Base-by-base conservation (phyloP, 768 basidiomycete genomes). In the Lentinula edodes region DNA sequence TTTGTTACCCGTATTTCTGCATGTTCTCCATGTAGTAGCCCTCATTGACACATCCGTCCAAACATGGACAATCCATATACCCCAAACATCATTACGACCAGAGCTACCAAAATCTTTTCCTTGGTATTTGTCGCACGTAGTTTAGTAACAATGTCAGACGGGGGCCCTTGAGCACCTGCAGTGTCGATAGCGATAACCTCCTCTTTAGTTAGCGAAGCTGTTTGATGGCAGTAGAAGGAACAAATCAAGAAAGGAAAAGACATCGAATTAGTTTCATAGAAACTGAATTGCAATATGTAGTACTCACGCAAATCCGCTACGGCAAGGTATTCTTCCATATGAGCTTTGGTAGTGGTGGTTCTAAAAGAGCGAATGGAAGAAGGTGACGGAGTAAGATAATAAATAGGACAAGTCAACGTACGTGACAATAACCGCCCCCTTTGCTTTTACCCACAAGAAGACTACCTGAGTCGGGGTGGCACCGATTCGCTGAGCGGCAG, bases 351-450 rank as follows among this genome's bases (percentile, higher is more conserved):
- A 1, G 81, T 81, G 60, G 83, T 86, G 16, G 87, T 90, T 6
- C 87, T 88, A 42, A 9, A 13, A 20, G 41, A 41, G 23, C 8
- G 45, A 51, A 35, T 35, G 38, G 38, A 6, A 8, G 52, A 41
- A 12, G 8, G 46, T 1, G 23, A 23, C 23, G 20, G 36, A 12
- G 10, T 23, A 8, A 6, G 20, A 10, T 3, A 20, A 62, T 23
- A 43, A 45, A 9, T 28, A 41, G n/a, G 38, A 10, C 13, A 32
- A 48, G 38, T 5, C 13, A 42, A 72, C 80, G 57, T 68, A 86
- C 86, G 88, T 90, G 62, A 90, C 85, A 54, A 89, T 81, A 6
- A 84, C 82, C 1, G 77, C 82, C 35, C 85, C 84, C 68, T 92
- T 91, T 35, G 80, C 78, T 66, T 77, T 80, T 1, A 84, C 84